These are phyloP conservation scores for Brachypodium distachyon DNA, from an alignment of 202 grass and related monocot species.

Conservation along the genomic window DNA sequence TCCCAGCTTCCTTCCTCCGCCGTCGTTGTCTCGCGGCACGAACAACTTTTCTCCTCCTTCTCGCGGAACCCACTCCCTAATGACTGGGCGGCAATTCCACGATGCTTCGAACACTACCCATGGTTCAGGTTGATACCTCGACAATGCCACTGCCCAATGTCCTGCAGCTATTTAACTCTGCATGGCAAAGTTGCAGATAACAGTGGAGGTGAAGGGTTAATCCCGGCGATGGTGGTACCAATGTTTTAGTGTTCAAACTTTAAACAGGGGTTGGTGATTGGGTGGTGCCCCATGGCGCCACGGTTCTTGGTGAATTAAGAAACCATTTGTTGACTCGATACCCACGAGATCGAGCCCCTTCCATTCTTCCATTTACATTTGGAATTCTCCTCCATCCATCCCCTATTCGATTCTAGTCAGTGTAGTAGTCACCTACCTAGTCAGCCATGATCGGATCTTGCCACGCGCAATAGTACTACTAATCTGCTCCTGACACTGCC, in stretches of 20 bases:
- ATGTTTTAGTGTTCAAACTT: slow-evolving; percentile 23
- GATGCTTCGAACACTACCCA: neutral
- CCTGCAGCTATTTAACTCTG: no score
- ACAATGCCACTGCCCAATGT: neutral
- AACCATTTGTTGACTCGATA: slow-evolving; percentile 42
- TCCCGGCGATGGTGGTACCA: neutral
- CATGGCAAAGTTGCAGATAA: slow-evolving; percentile 7
- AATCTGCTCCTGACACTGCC: slow-evolving; percentile 1
- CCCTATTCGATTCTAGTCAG: neutral
- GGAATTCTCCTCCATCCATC: slow-evolving; percentile 31
- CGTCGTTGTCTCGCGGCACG: neutral
- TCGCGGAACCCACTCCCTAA: neutral
- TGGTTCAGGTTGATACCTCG: neutral
- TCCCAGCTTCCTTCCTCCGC: neutral
- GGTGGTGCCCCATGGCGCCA: slow-evolving; percentile 7
- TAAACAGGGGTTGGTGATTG: slow-evolving; percentile 40
- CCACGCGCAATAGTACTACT: slow-evolving; percentile 1
- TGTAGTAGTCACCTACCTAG: no score
- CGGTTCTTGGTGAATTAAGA: neutral
- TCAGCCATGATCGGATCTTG: slow-evolving; percentile 36
- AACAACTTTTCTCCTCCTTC: neutral
- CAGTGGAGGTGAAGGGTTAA: neutral
- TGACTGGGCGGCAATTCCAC: neutral
- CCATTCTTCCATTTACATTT: no score
- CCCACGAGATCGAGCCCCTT: slow-evolving; percentile 6